phyloP scores from a whole-genome alignment of 2,329 filamentous ascomycete genomes.

The Talaromyces sp. region DNA sequence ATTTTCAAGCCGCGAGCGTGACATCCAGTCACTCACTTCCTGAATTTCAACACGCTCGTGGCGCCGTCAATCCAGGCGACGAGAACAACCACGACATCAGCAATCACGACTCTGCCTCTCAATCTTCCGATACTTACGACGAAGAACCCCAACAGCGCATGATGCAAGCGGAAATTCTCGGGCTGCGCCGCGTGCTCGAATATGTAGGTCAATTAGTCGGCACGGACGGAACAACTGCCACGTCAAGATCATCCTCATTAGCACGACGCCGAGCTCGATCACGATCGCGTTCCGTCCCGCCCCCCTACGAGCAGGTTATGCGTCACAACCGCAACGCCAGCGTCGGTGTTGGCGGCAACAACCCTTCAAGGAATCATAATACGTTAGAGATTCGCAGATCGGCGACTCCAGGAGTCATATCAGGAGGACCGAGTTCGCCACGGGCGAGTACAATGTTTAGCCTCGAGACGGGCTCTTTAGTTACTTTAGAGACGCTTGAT shows the following conservation, averaged over 20 bases:
- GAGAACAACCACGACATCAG: background rate
- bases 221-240: slow-evolving; percentile 29
- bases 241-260: background rate
- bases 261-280: slow-evolving; percentile 22
- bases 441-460: slow-evolving; percentile 28
- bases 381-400: background rate
- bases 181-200: slow-evolving; percentile 51
- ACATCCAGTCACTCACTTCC: slow-evolving; percentile 32
- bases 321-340: background rate
- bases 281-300: slow-evolving; percentile 4
- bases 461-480: slow-evolving; percentile 26
- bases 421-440: slow-evolving; percentile 27
- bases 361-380: background rate
- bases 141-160: slow-evolving; percentile 43
- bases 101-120: slow-evolving; percentile 1
- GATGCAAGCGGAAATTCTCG: slow-evolving; percentile 50
- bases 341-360: background rate
- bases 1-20: slow-evolving; percentile 34
- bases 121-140: background rate
- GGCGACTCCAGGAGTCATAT: background rate
- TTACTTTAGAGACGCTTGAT: slow-evolving; percentile 28
- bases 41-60: slow-evolving; percentile 44
- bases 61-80: background rate
- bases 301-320: background rate
- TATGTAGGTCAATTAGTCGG: slow-evolving; percentile 50